phyloP scores from a whole-genome alignment of 1,139 yeast species.

The Scheffersomyces quercinus region DNA sequence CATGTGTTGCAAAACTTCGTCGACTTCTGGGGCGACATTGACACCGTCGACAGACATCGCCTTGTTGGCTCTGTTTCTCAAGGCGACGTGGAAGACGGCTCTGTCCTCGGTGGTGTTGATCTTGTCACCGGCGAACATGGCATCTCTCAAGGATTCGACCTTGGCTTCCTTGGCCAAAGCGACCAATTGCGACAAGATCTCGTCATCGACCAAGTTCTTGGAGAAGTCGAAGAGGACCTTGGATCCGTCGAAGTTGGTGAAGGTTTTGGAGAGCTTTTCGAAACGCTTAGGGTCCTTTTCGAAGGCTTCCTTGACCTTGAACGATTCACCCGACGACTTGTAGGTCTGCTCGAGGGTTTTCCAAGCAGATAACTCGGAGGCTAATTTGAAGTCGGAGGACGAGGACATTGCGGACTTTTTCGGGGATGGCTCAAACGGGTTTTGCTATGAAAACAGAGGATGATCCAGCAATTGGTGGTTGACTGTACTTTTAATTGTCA shows the following conservation, averaged over 20 bases:
- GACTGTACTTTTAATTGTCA: too few relatives aligned
- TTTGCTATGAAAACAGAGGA: too few relatives aligned
- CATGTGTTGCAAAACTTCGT: constrained; percentile 89
- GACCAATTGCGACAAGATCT: constrained; percentile 64
- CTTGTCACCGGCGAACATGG: constrained; percentile 88
- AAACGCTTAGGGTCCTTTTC: constrained; percentile 72
- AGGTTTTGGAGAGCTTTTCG: constrained; percentile 71
- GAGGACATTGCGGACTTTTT: constrained; percentile 24
- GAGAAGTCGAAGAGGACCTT: constrained; percentile 92
- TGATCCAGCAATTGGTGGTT: too few relatives aligned
- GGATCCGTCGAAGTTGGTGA: constrained; percentile 81
- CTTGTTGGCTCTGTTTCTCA: constrained; percentile 85
- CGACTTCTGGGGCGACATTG: constrained; percentile 88
- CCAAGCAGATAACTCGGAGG: constrained; percentile 85
- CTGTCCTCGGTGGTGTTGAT: constrained; percentile 95
- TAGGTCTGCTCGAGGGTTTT: constrained; percentile 69
- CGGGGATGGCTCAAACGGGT: too few relatives aligned
- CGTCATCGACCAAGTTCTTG: constrained; percentile 88
- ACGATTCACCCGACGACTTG: constrained; percentile 63
- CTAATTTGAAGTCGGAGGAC: constrained; percentile 56
- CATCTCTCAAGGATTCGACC: constrained; percentile 84
- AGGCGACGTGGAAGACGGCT: constrained; percentile 95
- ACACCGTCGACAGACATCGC: constrained; percentile 86
- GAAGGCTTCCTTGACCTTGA: constrained; percentile 79
- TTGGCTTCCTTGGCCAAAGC: constrained; percentile 88